Evolutionary conservation across 2,329 filamentous ascomycete genomes (phyloP), one percentile per base, ranked within the genome.

Genomic region (Nigrospora sphaerica): DNA sequence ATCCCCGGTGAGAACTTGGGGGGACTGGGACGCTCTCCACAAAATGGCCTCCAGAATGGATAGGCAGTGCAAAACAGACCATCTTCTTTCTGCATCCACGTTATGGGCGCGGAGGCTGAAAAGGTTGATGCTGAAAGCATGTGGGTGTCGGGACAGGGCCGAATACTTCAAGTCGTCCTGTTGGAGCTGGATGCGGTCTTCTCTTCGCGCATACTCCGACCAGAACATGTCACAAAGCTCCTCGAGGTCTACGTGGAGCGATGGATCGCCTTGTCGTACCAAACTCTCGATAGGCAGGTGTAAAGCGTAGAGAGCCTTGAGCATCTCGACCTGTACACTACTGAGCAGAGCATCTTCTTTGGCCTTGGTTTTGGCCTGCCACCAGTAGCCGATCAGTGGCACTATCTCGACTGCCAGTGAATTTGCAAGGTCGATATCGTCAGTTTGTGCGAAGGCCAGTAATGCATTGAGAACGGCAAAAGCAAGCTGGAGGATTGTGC

Each of bases 381-480:
- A 98, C 68, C 89, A 81, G 42, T 80, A 76, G 46, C 78, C 80
- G 52, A 95, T 80, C 39, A 91, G 64, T 1, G 88, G 85, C 19
- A 95, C 60, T 9, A 91, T 62, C 7, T 78, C 73, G 46, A 72
- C 68, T 14, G 85, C 74, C 34, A 85, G 68, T 32, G 70, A 72
- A 52, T 77, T 77, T 3, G 84, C 79, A 44, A 89, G 71, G 1
- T 71, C 63, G 13, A 83, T 73, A 50, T 87, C 78, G 57, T 95
- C 86, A 40, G 83, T 80, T 46, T 86, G 75, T 3, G 80, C 78
- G 47, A 75, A 77, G 35, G 75, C 69, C 42, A 95, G 70, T 6
- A 95, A 64, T 42, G 73, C 70, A 65, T 95, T 95, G 57, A 96
- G 72, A 38, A 83, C 77, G 38, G 80, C 81, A 60, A 97, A 89